Conservation (phyloP, 768 basidiomycete genomes). For the Termitomyces sp. region DNA sequence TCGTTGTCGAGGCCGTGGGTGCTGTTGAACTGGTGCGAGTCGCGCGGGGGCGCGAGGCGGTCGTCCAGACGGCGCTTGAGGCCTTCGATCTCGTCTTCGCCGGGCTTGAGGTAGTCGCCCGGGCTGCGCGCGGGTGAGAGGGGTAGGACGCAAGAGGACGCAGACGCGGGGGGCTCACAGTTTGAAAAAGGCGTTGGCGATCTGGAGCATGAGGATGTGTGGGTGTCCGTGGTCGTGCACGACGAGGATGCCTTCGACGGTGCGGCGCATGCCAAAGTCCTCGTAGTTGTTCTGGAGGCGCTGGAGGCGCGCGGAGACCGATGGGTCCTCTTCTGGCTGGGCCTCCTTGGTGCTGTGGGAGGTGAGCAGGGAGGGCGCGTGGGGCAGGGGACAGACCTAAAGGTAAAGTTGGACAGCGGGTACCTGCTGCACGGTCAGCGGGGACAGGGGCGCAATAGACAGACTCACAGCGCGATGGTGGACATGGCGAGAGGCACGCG, state of each 20-base stretch:
- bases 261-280: constrained; percentile 94
- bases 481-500: no score
- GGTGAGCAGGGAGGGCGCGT: not conserved
- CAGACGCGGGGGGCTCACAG: constrained; percentile 62
- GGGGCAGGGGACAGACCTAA: constrained; percentile 48
- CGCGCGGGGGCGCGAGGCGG: constrained; percentile 75
- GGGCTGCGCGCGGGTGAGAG: constrained; percentile 49
- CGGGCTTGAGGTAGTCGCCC: constrained; percentile 97
- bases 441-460: not conserved
- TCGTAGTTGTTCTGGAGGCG: constrained; percentile 96
- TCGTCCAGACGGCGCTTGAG: constrained; percentile 87
- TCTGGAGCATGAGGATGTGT: constrained; percentile 96
- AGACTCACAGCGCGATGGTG: constrained; percentile 44
- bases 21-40: constrained; percentile 67
- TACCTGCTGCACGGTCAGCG: constrained; percentile 41
- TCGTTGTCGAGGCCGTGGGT: constrained; percentile 78
- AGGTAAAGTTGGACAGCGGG: constrained; percentile 87
- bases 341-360: constrained; percentile 81
- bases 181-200: constrained; percentile 99
- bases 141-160: not conserved
- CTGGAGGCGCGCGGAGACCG: constrained; percentile 90
- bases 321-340: constrained; percentile 96
- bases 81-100: constrained; percentile 89
- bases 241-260: constrained; percentile 86
- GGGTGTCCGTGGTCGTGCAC: constrained; percentile 97